phyloP scores from a whole-genome alignment of 1,284 basidiomycete species.

The Termitomyces sp. region DNA sequence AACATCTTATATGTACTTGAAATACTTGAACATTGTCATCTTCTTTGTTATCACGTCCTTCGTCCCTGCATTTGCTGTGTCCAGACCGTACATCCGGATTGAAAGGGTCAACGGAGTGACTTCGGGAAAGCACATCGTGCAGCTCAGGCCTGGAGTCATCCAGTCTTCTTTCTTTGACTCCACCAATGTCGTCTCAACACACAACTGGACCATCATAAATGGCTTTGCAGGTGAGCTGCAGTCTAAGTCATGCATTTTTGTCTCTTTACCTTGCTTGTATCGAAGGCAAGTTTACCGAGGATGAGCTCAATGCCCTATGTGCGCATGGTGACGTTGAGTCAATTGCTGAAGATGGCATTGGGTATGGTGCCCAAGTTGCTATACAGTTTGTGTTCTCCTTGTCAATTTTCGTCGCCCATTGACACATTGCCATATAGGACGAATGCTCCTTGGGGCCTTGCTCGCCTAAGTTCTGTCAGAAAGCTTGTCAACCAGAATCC shows the following conservation, averaged over 20 bases:
- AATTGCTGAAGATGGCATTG: not conserved
- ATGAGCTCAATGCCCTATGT: not conserved
- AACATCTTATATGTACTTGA: not conserved
- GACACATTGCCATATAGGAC: not conserved
- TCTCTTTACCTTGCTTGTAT: not conserved
- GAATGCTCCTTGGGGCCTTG: conserved; percentile 3
- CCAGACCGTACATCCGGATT: not conserved
- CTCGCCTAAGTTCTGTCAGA: not conserved
- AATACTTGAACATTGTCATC: not conserved
- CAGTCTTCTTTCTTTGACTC: not conserved
- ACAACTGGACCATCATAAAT: conserved; percentile 6
- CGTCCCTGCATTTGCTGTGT: not conserved
- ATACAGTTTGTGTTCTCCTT: not conserved
- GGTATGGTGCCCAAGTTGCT: not conserved
- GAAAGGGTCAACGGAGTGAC: not conserved
- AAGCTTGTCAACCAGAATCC: not conserved
- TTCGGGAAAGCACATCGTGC: conserved; percentile 3
- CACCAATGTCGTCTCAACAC: not conserved
- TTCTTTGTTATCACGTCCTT: not conserved
- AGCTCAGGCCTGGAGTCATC: not conserved
- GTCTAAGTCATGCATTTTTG: too few relatives aligned
- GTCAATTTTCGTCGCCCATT: too few relatives aligned
- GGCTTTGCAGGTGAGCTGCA: conserved; percentile 1
- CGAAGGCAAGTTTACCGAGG: not conserved
- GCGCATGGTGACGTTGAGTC: not conserved